Percentiles rank a stretch among this genome's conserved stretches.
Conservation (phyloP, 2,329 filamentous ascomycete species). For the Sphaerostilbella broomeana region DNA sequence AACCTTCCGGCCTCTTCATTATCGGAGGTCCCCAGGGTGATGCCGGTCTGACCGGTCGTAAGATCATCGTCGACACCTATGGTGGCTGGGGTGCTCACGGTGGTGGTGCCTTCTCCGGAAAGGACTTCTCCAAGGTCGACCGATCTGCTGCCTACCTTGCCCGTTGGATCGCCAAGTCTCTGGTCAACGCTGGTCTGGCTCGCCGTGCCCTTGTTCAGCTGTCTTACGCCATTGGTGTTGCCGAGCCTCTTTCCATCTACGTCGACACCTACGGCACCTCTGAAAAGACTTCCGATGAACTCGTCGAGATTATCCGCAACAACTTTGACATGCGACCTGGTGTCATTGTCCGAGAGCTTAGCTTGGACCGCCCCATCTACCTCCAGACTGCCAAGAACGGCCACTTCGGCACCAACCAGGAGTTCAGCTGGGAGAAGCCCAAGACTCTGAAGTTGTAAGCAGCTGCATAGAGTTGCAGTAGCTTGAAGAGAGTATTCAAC, state of each 20-base stretch:
- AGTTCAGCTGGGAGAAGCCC: slow-evolving; percentile 97
- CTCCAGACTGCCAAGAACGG: slow-evolving; percentile 98
- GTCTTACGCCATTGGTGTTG: slow-evolving; percentile 97
- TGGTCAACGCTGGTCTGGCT: slow-evolving; percentile 80
- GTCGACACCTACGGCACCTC: slow-evolving; percentile 98
- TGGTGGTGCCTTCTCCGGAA: slow-evolving; percentile 99
- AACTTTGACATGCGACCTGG: slow-evolving; percentile 98
- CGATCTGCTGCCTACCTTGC: slow-evolving; percentile 95
- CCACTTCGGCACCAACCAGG: slow-evolving; percentile 95
- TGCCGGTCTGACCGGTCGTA: slow-evolving; percentile 94
- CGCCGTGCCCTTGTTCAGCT: slow-evolving; percentile 95
- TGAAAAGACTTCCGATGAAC: slow-evolving; percentile 78
- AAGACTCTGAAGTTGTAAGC: slow-evolving; percentile 87
- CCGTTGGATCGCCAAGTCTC: slow-evolving; percentile 98
- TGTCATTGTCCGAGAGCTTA: slow-evolving; percentile 96
- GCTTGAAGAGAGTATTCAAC: slow-evolving; percentile 34
- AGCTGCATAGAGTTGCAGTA: slow-evolving; percentile 9
- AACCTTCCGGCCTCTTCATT: slow-evolving; percentile 97
- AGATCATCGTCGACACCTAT: slow-evolving; percentile 99
- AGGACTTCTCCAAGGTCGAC: slow-evolving; percentile 99
- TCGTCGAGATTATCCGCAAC: slow-evolving; percentile 85
- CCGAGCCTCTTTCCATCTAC: slow-evolving; percentile 95
- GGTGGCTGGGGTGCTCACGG: slow-evolving; percentile 99
- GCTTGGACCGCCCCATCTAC: slow-evolving; percentile 95
- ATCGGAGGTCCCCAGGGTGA: slow-evolving; percentile 99